A percentile compares a stretch with the other conserved stretches of the same genome.
phyloP scores from a whole-genome alignment of 371 early-diverging fungal genomes.

The Funneliformis caledonium region DNA sequence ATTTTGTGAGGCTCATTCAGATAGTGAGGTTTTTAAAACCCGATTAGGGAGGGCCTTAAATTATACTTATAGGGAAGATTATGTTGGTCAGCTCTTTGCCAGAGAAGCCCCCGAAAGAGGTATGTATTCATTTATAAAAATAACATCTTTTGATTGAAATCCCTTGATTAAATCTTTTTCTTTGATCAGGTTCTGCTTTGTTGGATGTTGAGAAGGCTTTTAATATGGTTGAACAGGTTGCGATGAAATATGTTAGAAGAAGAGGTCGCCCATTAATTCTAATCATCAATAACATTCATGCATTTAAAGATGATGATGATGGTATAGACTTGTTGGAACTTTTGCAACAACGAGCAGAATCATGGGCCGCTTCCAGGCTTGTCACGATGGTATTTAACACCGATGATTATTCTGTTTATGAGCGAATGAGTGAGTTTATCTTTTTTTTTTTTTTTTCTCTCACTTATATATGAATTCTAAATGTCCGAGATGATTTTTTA shows the following conservation, averaged over 20 bases:
- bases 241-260: conserved; percentile 10
- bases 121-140: background rate
- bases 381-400: conserved; percentile 37
- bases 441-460: background rate
- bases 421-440: conserved; percentile 32
- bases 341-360: conserved; percentile 38
- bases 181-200: conserved; percentile 30
- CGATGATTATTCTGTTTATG: conserved; percentile 37
- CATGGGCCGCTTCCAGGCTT: conserved; percentile 37
- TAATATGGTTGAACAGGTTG: conserved; percentile 37
- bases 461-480: background rate
- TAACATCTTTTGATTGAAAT: background rate
- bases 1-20: conserved; percentile 40
- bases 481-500: background rate
- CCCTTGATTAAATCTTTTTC: background rate
- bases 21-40: conserved; percentile 37
- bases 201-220: conserved; percentile 39
- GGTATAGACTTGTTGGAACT: conserved; percentile 36
- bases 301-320: conserved; percentile 40
- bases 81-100: conserved; percentile 39
- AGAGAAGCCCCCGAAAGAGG: conserved; percentile 41
- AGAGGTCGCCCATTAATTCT: conserved; percentile 28
- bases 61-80: conserved; percentile 40
- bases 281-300: conserved; percentile 38
- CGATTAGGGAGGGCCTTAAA: conserved; percentile 34